phyloP scores from a whole-genome alignment of 192 early-diverging fungal species.

The Helicostylum pulchrum region DNA sequence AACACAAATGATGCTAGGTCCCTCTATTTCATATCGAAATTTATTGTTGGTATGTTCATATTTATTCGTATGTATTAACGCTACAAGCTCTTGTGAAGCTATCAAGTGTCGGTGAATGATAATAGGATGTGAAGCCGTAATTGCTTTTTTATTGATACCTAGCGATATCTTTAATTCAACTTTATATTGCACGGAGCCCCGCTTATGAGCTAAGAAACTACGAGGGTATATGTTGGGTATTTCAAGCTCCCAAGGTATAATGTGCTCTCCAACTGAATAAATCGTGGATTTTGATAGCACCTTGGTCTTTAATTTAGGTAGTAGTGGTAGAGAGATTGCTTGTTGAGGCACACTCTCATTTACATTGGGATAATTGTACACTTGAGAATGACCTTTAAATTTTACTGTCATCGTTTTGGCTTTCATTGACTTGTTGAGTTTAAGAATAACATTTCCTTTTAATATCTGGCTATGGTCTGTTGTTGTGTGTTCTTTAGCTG shows the following conservation, averaged over 20 bases:
- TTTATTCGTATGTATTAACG: constrained; percentile 8
- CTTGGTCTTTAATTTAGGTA: constrained; percentile 25
- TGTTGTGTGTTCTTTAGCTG: too few relatives aligned
- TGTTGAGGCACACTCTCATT: neutral
- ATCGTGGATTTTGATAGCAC: constrained; percentile 9
- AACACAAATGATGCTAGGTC: constrained; percentile 23
- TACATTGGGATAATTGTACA: neutral
- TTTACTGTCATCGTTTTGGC: constrained; percentile 26
- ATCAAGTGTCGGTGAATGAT: constrained; percentile 18
- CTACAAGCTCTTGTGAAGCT: constrained; percentile 8
- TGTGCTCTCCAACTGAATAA: constrained; percentile 16
- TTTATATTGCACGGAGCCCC: constrained; percentile 19
- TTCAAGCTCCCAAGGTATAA: constrained; percentile 30
- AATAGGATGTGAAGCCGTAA: constrained; percentile 21
- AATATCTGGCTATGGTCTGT: constrained; percentile 3
- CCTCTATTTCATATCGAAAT: constrained; percentile 36
- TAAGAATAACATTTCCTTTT: constrained; percentile 17
- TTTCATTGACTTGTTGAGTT: constrained; percentile 21
- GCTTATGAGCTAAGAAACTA: constrained; percentile 15
- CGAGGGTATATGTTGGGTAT: constrained; percentile 30
- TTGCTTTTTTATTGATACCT: constrained; percentile 20
- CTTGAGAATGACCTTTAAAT: constrained; percentile 28
- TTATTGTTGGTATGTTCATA: constrained; percentile 26
- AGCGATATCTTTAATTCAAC: constrained; percentile 17
- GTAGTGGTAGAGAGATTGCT: neutral